These are phyloP conservation scores for Mycena sanguinolenta DNA, from an alignment of 768 basidiomycete species.

Conservation along the genomic window DNA sequence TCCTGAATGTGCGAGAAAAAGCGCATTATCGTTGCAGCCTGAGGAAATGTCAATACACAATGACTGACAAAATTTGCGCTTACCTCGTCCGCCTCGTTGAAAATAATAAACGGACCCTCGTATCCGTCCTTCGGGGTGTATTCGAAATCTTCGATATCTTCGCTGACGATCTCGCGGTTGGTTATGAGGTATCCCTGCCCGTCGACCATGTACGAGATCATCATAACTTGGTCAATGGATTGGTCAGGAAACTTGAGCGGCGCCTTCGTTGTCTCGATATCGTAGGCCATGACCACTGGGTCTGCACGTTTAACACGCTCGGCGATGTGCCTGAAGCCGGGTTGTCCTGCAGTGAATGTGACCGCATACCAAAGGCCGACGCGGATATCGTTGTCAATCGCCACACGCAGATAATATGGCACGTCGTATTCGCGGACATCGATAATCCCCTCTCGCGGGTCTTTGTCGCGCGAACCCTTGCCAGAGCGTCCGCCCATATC, in stretches of 20 bases:
- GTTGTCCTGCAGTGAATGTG: constrained; percentile 85
- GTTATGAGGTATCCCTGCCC: constrained; percentile 98
- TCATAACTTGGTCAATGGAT: constrained; percentile 98
- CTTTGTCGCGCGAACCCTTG: constrained; percentile 66
- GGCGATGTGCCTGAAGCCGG: constrained; percentile 74
- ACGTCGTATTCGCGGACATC: constrained; percentile 98
- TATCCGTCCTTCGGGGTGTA: constrained; percentile 99
- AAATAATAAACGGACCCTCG: constrained; percentile 95
- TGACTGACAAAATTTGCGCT: constrained; percentile 30
- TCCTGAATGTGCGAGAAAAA: constrained; percentile 97
- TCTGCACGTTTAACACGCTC: constrained; percentile 98
- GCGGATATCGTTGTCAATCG: constrained; percentile 97
- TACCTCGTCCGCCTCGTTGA: constrained; percentile 95
- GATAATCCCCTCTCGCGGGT: constrained; percentile 93
- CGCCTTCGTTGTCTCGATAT: constrained; percentile 99
- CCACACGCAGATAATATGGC: constrained; percentile 97
- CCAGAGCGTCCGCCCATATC: constrained; percentile 54
- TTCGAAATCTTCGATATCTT: constrained; percentile 98
- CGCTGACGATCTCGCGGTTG: constrained; percentile 96
- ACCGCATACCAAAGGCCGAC: constrained; percentile 98
- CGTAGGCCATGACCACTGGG: constrained; percentile 98
- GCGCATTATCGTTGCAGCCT: constrained; percentile 85
- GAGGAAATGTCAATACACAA: constrained; percentile 18
- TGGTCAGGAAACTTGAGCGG: constrained; percentile 99
- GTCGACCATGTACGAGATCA: constrained; percentile 99